Base-by-base conservation (phyloP, 179 eudicot genomes). In the Drosera spatulata region DNA sequence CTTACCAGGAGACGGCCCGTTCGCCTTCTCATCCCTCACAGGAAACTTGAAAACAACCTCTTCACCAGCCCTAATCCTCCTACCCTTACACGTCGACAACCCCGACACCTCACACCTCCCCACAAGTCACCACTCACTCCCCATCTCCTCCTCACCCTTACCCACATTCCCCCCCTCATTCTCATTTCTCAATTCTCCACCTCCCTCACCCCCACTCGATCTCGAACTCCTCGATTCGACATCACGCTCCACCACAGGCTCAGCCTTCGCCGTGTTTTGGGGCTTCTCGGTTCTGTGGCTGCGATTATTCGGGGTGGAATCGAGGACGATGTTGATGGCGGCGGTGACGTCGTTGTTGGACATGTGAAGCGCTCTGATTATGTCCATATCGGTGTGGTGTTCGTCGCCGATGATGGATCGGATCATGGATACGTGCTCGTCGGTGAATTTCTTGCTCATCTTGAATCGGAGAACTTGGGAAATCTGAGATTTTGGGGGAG, bases 291-390 rank as follows among this genome's bases (percentile, higher is more conserved):
- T 39, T 37, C 13, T 56, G 44, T 69, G 39, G 59, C 62, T 76
- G 61, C 75, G 76, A 53, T 65, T 86, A 22, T 22, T 22, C 33
- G 33, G 33, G 41, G 97, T 96, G 72, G 89, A 77, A 63, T 91
- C 96, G 55, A 88, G 77, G 12, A 91, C 79, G 11, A 91, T 86
- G 81, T 91, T 91, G 53, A 91, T 81, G 45, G 99, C 99, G n/a
- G 85, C 93, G 3, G 96, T 84, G 22, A 78, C 79, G 9, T 93
- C 90, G 58, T 89, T 76, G 10, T 89, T 88, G 12, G 98, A 82
- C 98, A 91, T 70, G 71, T 91, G 98, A 61, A 91, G 93, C 13
- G 98, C 89, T 72, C 98, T 79, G 54, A 88, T 83, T 39, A 91
- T 72, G 71, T 88, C 96, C 95, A 91, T 91, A 53, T 88, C 83